Evolutionary conservation across 257 asterid genomes (phyloP).

Genomic region (Fraxinus anomala): DNA sequence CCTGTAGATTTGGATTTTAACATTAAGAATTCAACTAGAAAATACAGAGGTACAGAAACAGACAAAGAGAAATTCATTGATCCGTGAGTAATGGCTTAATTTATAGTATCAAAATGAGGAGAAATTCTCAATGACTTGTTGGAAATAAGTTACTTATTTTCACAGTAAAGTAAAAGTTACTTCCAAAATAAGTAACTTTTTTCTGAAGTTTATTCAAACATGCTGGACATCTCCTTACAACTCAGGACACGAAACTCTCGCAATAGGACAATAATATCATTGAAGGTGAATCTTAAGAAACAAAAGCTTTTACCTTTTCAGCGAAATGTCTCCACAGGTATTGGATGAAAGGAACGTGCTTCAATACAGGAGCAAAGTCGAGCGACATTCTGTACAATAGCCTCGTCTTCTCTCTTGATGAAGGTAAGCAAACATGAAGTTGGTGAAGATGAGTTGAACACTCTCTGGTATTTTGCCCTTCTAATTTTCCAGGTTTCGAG

Average conservation of each 20-base stretch:
- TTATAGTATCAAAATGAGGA: background rate
- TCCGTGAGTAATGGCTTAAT: background rate
- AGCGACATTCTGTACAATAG: slow-evolving; percentile 92
- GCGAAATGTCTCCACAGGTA: slow-evolving; percentile 90
- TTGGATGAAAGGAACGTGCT: slow-evolving; percentile 81
- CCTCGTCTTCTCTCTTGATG: slow-evolving; percentile 83
- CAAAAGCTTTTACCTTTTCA: slow-evolving; percentile 56
- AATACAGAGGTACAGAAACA: background rate
- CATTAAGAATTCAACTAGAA: background rate
- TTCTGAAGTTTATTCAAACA: background rate
- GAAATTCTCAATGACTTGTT: background rate
- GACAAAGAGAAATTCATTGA: background rate
- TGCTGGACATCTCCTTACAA: too few species aligned
- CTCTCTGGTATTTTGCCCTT: slow-evolving; percentile 77
- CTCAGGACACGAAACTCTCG: background rate
- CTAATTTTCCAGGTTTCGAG: slow-evolving; percentile 84
- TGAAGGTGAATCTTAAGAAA: background rate
- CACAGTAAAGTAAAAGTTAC: too few species aligned
- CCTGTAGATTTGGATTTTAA: slow-evolving; percentile 39
- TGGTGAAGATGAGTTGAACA: slow-evolving; percentile 95
- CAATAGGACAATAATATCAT: background rate
- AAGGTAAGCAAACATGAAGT: slow-evolving; percentile 89
- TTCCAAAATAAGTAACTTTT: too few species aligned
- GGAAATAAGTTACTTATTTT: background rate
- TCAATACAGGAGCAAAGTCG: slow-evolving; percentile 87